Evolutionary conservation across 306 rosid species (phyloP), one percentile per base, ranked within the genome.

Genomic region (Begonia loranthoides): DNA sequence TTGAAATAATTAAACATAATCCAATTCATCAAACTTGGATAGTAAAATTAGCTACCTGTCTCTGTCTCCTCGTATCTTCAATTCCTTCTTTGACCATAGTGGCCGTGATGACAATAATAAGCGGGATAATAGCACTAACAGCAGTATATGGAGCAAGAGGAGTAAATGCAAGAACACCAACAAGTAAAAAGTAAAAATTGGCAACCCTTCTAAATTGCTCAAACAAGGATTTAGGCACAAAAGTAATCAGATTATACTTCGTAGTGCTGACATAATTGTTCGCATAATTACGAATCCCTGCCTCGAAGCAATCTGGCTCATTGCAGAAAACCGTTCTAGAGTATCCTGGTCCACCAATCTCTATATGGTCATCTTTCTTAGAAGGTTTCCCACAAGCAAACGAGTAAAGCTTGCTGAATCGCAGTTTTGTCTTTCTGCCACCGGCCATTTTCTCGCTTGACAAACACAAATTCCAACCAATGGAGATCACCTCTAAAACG

Each of bases 141-240:
- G 95, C 83, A 9, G 75, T 7, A 55, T 76, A 90, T 45, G 97
- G 95, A 64, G 97, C 82, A 67, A 90, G 80, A 8, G 76, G 52
- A 14, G 95, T 90, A 62, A 90, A 90, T 15, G 97, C 59, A 65
- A 90, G 76, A 52, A 24, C 11, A 11, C 97, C 97, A 63, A 66
- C 55, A 9, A 90, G 87, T 64, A 90, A 65, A 52, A 90, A 90
- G 68, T 14, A 90, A 65, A 90, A 90, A 70, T 90, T 90, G 14
- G 97, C 97, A 45, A 82, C 95, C 59, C 97, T 85, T 73, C 97
- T 85, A 53, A 90, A 90, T 70, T 90, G 97, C 78, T 90, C 97
- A 76, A 90, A 90, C 73, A 90, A 71, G 17, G 95, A 82, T 44
- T 85, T 90, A 1, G 97, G 97, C 66, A 90, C 60, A 79, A 90